phyloP scores from a whole-genome alignment of 2,329 filamentous ascomycete species.

The Pyricularia pennisetigena region DNA sequence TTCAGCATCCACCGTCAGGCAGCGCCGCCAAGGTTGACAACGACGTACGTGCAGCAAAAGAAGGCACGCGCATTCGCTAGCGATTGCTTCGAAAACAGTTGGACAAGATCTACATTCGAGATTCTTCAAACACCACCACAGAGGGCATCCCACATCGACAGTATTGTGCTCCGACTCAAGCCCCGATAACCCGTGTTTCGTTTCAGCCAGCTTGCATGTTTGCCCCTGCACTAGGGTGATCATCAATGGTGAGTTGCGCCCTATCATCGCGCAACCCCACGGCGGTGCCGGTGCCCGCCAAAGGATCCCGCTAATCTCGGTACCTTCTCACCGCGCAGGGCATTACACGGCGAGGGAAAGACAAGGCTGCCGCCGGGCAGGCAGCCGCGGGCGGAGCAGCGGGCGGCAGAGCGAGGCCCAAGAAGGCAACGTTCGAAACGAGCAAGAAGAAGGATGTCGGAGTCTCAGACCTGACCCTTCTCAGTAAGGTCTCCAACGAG shows the following conservation, averaged over 20 bases:
- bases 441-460: conserved; percentile 99
- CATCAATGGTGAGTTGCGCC: conserved; percentile 8
- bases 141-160: background rate
- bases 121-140: background rate
- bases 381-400: conserved; percentile 29
- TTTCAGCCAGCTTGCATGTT: conserved; percentile 1
- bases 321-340: conserved; percentile 21
- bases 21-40: conserved; percentile 5
- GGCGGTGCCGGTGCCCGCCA: background rate
- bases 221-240: background rate
- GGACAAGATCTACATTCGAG: background rate
- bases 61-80: background rate
- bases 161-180: background rate
- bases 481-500: conserved; percentile 98
- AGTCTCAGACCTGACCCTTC: conserved; percentile 91
- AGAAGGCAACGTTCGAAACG: conserved; percentile 92
- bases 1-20: conserved; percentile 7
- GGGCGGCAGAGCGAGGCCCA: conserved; percentile 49
- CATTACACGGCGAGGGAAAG: conserved; percentile 39
- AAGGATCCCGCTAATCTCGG: background rate
- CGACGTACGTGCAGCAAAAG: background rate
- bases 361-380: conserved; percentile 33
- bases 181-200: background rate
- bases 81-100: background rate
- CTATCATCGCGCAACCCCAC: background rate